A percentile compares a stretch with the other conserved stretches of the same genome.
Evolutionary conservation across 345 rosid genomes (phyloP).

Genomic region (Syzygium aqueum): DNA sequence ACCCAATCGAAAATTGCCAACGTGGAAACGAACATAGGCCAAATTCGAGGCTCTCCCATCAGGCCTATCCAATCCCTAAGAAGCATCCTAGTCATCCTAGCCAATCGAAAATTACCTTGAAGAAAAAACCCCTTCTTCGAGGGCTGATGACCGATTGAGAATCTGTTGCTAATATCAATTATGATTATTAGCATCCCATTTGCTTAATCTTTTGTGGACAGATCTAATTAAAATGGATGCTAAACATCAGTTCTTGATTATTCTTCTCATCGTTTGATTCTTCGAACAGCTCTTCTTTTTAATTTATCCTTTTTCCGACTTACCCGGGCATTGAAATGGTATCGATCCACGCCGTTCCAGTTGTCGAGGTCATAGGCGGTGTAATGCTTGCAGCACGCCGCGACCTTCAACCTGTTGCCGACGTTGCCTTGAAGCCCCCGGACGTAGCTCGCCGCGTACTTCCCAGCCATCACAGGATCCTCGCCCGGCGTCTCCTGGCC

Average conservation of each 20-base stretch:
- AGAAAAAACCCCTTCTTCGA: no score
- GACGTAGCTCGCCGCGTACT: constrained; percentile 69
- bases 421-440: constrained; percentile 60
- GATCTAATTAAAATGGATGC: background rate
- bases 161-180: background rate
- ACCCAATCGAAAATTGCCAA: background rate
- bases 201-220: background rate
- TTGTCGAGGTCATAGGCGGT: constrained; percentile 96
- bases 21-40: background rate
- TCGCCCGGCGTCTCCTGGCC: constrained; percentile 97
- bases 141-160: background rate
- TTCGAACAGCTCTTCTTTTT: background rate
- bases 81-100: background rate
- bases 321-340: constrained; percentile 83
- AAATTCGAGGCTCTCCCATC: background rate
- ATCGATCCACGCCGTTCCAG: constrained; percentile 87
- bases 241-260: background rate
- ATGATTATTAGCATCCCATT: background rate
- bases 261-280: background rate
- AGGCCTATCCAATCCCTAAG: background rate
- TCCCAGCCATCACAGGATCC: constrained; percentile 69
- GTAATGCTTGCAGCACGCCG: constrained; percentile 96
- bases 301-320: background rate
- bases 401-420: constrained; percentile 69
- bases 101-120: no score